phyloP scores from a whole-genome alignment of 805 yeast species.

The Yarrowia osloensis region DNA sequence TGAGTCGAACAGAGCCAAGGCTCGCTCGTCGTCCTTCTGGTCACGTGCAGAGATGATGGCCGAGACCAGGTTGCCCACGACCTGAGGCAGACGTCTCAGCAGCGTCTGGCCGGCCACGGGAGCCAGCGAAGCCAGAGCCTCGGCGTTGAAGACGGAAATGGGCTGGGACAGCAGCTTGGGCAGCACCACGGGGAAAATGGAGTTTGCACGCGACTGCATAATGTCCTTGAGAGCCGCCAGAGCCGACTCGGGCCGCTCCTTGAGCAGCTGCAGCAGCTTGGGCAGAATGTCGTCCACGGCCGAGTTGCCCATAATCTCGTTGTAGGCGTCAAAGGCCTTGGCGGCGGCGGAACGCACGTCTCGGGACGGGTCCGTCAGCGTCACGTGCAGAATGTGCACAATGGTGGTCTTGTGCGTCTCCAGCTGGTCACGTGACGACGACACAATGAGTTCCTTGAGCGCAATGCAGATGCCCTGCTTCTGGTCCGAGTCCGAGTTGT shows the following conservation, averaged over 20 bases:
- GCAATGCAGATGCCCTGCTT: slow-evolving; percentile 98
- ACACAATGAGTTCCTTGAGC: slow-evolving; percentile 75
- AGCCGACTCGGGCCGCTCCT: slow-evolving; percentile 62
- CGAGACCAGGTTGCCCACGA: slow-evolving; percentile 72
- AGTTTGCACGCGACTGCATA: slow-evolving; percentile 85
- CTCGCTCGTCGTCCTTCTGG: slow-evolving; percentile 42
- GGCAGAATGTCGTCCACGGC: slow-evolving; percentile 92
- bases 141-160: slow-evolving; percentile 79
- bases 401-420: slow-evolving; percentile 65
- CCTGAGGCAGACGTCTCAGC: slow-evolving; percentile 67
- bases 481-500: slow-evolving; percentile 69
- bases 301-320: slow-evolving; percentile 73
- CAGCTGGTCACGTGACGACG: slow-evolving; percentile 62
- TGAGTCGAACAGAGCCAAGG: slow-evolving; percentile 47
- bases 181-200: slow-evolving; percentile 88
- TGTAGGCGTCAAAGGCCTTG: slow-evolving; percentile 82
- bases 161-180: slow-evolving; percentile 84
- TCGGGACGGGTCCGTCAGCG: slow-evolving; percentile 72
- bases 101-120: slow-evolving; percentile 86
- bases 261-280: slow-evolving; percentile 68
- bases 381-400: slow-evolving; percentile 72
- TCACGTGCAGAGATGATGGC: slow-evolving; percentile 50
- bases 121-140: slow-evolving; percentile 81
- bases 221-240: slow-evolving; percentile 86
- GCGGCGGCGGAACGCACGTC: slow-evolving; percentile 91